phyloP scores from a whole-genome alignment of 176 grass and related monocot genomes.

The Chrysopogon serrulatus region DNA sequence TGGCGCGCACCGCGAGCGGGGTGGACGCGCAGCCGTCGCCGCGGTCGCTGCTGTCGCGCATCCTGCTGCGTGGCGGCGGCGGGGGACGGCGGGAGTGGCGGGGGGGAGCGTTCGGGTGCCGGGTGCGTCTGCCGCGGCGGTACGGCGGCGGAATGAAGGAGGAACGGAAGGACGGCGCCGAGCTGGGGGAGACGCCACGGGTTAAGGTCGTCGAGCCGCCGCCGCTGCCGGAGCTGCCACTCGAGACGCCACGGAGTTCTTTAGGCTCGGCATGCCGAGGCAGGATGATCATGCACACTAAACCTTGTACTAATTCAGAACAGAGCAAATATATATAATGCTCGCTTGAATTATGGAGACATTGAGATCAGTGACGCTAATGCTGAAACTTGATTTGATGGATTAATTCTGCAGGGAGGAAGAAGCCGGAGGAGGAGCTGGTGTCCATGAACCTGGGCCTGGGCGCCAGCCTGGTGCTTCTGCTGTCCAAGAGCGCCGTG shows the following conservation, averaged over 20 bases:
- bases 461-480: conserved; percentile 68
- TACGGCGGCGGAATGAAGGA: conserved; percentile 3
- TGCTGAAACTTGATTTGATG: neutral
- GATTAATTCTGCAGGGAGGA: conserved; percentile 56
- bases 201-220: conserved; percentile 43
- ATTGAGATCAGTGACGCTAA: neutral
- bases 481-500: conserved; percentile 64
- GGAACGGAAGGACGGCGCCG: conserved; percentile 23
- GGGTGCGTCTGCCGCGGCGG: conserved; percentile 42
- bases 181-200: neutral
- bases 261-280: neutral
- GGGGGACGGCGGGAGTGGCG: conserved; percentile 14
- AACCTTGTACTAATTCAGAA: neutral
- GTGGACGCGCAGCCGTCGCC: conserved; percentile 41
- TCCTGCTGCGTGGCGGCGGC: conserved; percentile 34
- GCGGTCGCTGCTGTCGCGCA: conserved; percentile 52
- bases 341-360: neutral
- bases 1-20: neutral
- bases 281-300: neutral
- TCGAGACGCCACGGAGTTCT: conserved; percentile 49
- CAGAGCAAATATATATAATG: neutral
- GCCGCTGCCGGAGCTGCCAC: neutral
- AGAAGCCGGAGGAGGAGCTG: conserved; percentile 64
- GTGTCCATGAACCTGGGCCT: conserved; percentile 73
- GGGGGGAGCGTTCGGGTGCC: conserved; percentile 30